Base-by-base conservation (phyloP, 768 basidiomycete genomes). In the Hericium erinaceus region DNA sequence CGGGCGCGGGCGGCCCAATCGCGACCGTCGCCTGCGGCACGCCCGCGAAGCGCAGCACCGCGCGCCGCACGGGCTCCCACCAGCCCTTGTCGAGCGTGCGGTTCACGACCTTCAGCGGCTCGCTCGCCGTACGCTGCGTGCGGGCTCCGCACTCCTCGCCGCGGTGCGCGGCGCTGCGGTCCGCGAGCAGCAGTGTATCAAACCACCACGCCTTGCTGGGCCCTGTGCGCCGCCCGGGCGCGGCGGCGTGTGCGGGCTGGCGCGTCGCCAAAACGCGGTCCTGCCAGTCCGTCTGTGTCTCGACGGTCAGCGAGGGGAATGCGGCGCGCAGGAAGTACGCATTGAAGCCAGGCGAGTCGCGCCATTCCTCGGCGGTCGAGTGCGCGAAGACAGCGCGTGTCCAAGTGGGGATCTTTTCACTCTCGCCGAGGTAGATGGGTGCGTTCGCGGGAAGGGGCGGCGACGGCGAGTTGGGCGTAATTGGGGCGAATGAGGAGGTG, bases 311-410 rank as follows among this genome's bases (percentile, higher is more conserved):
- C 1, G 80, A 81, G 3, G 90, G 91, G 68, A 88, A 88, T 0
- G 80, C 84, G 2, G 84, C 81, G 39, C 85, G 84, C 5, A 92
- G 70, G 67, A 92, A 84, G 62, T 86, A 88, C 13, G 81, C 70
- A 65, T 92, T 91, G 73, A 92, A 89, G 0, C 83, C 82, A 0
- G 87, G 88, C 40, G 67, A 63, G 66, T 93, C 91, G n/a, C 87
- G 80, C 88, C 89, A 89, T 15, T 80, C 82, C 26, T 74, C 68
- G 8, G 76, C 76, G 52, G 75, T 70, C 1, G 80, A 69, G 63
- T 87, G 84, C 4, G 84, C 73, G 66, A 92, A 91, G 64, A 92
- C 89, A 11, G 80, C 75, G 41, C 91, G 83, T 63, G 82, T 71
- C 18, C 92, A 58, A 44, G 65, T 6, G 64, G 70, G 61, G 3